Conservation (phyloP, 1,139 yeast species). For the Yamadazyma oceani region DNA sequence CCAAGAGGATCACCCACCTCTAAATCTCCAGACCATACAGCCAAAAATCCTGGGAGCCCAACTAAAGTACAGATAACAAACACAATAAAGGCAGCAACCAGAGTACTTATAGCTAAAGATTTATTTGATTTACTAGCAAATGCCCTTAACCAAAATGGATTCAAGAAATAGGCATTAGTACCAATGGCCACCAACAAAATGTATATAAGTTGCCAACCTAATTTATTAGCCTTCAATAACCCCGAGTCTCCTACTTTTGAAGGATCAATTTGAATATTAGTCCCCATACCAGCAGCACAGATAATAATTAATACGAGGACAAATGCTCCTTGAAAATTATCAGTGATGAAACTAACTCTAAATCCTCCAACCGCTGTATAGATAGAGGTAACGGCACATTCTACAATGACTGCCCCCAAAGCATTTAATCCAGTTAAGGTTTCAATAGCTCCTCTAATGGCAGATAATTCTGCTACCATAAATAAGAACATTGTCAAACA, state of each 20-base stretch:
- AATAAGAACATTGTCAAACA: conserved; percentile 82
- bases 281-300: conserved; percentile 79
- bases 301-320: conserved; percentile 67
- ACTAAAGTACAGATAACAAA: conserved; percentile 66
- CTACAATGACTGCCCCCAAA: conserved; percentile 79
- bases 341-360: conserved; percentile 84
- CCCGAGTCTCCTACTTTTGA: conserved; percentile 65
- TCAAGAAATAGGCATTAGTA: conserved; percentile 85
- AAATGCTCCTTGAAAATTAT: conserved; percentile 79
- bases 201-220: conserved; percentile 89
- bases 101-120: conserved; percentile 74
- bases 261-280: conserved; percentile 69
- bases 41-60: conserved; percentile 83
- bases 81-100: conserved; percentile 68
- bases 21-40: conserved; percentile 85
- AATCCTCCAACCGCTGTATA: conserved; percentile 92
- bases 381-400: conserved; percentile 82
- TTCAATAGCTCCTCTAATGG: conserved; percentile 72
- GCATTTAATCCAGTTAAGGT: conserved; percentile 80
- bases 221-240: conserved; percentile 56
- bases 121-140: conserved; percentile 81
- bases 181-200: conserved; percentile 83
- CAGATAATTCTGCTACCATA: conserved; percentile 85
- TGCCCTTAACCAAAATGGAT: conserved; percentile 93
- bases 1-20: conserved; percentile 60